Conservation (phyloP, 495 filamentous ascomycete genomes). For the Xanthoparmelia taractica region DNA sequence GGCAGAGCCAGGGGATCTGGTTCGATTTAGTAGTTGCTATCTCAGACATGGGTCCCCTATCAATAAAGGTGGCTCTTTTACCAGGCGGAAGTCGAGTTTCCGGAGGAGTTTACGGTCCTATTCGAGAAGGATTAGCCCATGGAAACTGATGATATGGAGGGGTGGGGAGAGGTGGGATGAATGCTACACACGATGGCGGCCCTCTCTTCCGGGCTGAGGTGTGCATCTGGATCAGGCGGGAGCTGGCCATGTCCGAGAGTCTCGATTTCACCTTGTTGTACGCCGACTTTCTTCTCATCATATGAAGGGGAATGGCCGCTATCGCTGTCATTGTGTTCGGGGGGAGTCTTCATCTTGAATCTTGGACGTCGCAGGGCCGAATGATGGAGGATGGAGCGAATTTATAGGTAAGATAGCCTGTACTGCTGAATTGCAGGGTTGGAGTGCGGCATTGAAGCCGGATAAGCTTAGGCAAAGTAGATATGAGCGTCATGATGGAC, state of each 20-base stretch:
- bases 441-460: not conserved
- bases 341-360: slow-evolving; percentile 11
- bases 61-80: too few relatives aligned
- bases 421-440: too few relatives aligned
- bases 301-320: slow-evolving; percentile 23
- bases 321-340: slow-evolving; percentile 16
- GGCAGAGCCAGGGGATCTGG: slow-evolving; percentile 78
- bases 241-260: slow-evolving; percentile 22
- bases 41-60: too few relatives aligned
- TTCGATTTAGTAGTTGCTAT: too few relatives aligned
- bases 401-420: too few relatives aligned
- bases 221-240: slow-evolving; percentile 58
- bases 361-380: not conserved
- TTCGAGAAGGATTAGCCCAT: not conserved
- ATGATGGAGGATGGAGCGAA: not conserved
- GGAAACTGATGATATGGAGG: not conserved
- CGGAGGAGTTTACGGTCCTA: slow-evolving; percentile 62
- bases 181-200: slow-evolving; percentile 51
- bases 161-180: not conserved
- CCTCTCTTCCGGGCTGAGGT: slow-evolving; percentile 58
- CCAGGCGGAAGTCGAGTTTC: slow-evolving; percentile 60
- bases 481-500: not conserved
- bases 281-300: slow-evolving; percentile 25
- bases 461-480: not conserved
- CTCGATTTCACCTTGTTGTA: slow-evolving; percentile 14